phyloP scores from a whole-genome alignment of 2,329 filamentous ascomycete genomes.

The Calonectria pteridis region DNA sequence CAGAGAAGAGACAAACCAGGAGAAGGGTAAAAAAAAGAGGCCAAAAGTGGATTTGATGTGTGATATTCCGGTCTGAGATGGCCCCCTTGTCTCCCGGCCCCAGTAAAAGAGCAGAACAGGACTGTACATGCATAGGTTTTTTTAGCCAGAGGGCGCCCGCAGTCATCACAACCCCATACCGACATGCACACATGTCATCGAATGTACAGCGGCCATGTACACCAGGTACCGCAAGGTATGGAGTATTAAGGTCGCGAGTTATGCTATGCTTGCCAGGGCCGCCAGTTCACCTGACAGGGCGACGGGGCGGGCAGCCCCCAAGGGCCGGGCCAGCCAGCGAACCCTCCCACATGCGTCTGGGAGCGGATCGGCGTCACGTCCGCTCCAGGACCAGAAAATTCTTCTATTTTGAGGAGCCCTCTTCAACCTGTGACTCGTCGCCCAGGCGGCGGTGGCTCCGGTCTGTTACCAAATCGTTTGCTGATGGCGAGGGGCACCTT shows the following conservation, averaged over 20 bases:
- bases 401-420: constrained; percentile 35
- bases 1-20: not conserved
- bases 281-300: constrained; percentile 16
- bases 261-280: constrained; percentile 16
- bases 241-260: constrained; percentile 4
- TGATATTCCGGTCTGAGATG: constrained; percentile 26
- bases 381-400: constrained; percentile 13
- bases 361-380: constrained; percentile 15
- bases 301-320: not conserved
- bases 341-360: constrained; percentile 31
- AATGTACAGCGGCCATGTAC: not conserved
- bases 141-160: constrained; percentile 31
- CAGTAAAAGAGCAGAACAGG: constrained; percentile 4
- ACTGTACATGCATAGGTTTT: constrained; percentile 20
- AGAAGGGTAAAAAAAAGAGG: not conserved
- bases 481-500: constrained; percentile 30
- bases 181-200: not conserved
- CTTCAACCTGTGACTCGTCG: constrained; percentile 14
- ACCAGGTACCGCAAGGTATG: not conserved
- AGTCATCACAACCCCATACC: constrained; percentile 26
- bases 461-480: constrained; percentile 47
- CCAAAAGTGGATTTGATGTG: constrained; percentile 16
- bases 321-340: constrained; percentile 30
- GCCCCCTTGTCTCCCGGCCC: constrained; percentile 14
- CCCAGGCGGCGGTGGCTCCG: constrained; percentile 38